Percentiles rank a stretch among this genome's conserved stretches.
These are phyloP conservation scores for Chalciporus pseudorubinellus DNA, from an alignment of 768 basidiomycete genomes.

Conservation along the genomic window DNA sequence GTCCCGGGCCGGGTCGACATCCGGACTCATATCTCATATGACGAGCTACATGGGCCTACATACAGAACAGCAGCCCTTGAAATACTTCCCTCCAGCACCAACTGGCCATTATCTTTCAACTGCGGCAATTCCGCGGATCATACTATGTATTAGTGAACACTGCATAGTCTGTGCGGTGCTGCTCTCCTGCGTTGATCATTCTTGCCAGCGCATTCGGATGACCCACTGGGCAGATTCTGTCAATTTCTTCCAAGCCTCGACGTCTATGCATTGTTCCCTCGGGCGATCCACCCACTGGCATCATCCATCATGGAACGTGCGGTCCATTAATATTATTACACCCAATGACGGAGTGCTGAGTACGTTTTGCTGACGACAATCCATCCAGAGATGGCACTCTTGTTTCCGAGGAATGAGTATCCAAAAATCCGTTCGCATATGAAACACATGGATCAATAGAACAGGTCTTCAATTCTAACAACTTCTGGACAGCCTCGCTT, in stretches of 20 bases:
- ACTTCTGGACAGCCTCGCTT: background rate
- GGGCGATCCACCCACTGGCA: background rate
- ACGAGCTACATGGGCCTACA: no score
- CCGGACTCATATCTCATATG: no score
- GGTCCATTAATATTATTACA: background rate
- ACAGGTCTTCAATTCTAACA: background rate
- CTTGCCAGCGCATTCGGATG: background rate
- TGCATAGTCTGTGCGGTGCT: background rate
- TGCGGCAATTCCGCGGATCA: slow-evolving; percentile 2
- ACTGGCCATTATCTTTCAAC: background rate
- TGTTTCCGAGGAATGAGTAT: background rate
- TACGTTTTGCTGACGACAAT: background rate
- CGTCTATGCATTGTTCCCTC: slow-evolving; percentile 6
- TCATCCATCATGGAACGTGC: background rate
- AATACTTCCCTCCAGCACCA: no score
- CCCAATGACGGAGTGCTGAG: background rate
- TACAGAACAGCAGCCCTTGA: no score
- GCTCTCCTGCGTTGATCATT: background rate
- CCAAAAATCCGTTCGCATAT: background rate
- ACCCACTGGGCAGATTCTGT: background rate
- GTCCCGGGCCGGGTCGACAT: no score
- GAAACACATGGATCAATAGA: background rate
- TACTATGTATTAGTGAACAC: background rate
- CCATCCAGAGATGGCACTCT: background rate
- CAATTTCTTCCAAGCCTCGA: slow-evolving; percentile 4